Evolutionary conservation across 768 basidiomycete species (phyloP).

Genomic region (Russula sp.): DNA sequence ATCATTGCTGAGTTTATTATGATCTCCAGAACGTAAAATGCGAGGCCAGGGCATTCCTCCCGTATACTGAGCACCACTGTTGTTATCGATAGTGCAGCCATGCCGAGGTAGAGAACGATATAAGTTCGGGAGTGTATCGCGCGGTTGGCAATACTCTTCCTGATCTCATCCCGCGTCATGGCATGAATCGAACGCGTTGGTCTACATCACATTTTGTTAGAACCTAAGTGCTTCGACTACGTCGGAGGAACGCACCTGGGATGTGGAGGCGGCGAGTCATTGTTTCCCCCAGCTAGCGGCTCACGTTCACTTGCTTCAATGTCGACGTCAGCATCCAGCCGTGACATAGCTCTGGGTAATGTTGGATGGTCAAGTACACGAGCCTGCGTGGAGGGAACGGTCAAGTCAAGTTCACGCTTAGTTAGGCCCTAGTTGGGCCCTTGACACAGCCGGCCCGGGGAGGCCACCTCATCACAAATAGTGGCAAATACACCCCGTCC

Average conservation of each 20-base stretch:
- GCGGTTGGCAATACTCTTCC: constrained; percentile 79
- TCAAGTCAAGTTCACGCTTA: background rate
- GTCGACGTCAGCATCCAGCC: constrained; percentile 25
- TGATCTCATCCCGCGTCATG: constrained; percentile 75
- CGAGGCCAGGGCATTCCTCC: constrained; percentile 78
- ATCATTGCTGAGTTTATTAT: constrained; percentile 92
- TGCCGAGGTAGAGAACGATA: constrained; percentile 79
- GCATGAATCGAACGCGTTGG: constrained; percentile 78
- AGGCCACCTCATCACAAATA: background rate
- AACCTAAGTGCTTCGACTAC: constrained; percentile 13
- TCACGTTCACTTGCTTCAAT: constrained; percentile 29
- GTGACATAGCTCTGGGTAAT: constrained; percentile 23
- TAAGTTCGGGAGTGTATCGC: constrained; percentile 86
- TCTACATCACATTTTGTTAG: constrained; percentile 31
- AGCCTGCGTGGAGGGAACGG: background rate
- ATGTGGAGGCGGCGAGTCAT: constrained; percentile 14
- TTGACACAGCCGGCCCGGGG: background rate
- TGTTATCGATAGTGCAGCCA: constrained; percentile 81
- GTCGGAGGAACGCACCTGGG: constrained; percentile 23
- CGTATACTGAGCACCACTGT: constrained; percentile 78
- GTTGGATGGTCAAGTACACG: background rate
- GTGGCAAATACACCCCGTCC: background rate
- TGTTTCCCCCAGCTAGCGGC: constrained; percentile 23
- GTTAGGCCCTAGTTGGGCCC: too few species aligned
- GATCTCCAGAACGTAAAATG: constrained; percentile 85